Base-by-base conservation (phyloP, 345 rosid species). In the Leavenworthia alabamica region DNA sequence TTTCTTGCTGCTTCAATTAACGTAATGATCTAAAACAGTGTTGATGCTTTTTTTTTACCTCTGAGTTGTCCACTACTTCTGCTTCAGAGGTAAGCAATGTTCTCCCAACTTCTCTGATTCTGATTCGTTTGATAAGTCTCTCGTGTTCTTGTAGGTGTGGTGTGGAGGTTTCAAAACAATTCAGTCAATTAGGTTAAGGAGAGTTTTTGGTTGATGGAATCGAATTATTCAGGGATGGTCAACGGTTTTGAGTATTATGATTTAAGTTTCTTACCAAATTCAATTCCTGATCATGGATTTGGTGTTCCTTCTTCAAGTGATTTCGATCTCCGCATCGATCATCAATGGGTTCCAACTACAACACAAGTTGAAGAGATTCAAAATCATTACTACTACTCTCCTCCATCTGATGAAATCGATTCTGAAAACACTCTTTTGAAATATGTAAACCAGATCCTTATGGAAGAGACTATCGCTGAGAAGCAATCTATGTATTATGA, bases 391-490 rank as follows among this genome's bases (percentile, higher is more conserved):
- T 33, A 31, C 3, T 64, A 47, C 48, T 67, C 77, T 61, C 60
- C 60, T 51, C 52, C 78, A 4, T 3, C 56, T 36, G 88, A 79
- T 59, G 73, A 62, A 33, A 76, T 75, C 8, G 80, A 74, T 16
- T 81, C 77, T 7, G 71, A 78, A 1, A 84, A 83, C 22, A 65
- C 82, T 0, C 78, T 82, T 23, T 82, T 83, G 65, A 81, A 62
- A 69, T 85, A 82, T 70, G 77, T 88, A 12, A 80, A 56, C 47
- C 80, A 82, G 78, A 61, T 85, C 51, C 93, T 85, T 14, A 73
- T 88, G 96, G 93, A 85, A 63, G 96, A 85, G 78, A 78, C 77
- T 64, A 50, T 80, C 73, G 83, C 75, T 19, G 81, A 75, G 53
- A 75, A 78, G 36, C 82, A 82, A 4, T 66, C 77, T 55, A 68